Percentiles rank a stretch among this genome's conserved stretches.
These are phyloP conservation scores for Epicoccum nigrum DNA, from an alignment of 2,329 filamentous ascomycete genomes.

Conservation along the genomic window DNA sequence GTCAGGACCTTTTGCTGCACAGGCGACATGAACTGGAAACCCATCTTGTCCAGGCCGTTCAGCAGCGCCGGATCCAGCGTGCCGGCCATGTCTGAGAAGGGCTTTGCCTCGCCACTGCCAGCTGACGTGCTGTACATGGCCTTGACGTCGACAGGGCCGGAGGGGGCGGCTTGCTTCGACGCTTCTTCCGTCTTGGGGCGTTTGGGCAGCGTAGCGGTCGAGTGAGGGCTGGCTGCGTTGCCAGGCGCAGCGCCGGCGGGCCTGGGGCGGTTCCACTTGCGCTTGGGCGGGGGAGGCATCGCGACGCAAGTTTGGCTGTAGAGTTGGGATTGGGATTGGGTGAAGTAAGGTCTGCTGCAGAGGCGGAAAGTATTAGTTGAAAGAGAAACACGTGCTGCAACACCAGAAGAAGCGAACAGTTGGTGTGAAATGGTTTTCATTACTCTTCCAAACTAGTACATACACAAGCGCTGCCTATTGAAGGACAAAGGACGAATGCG, in stretches of 20 bases:
- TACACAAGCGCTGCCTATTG: slow-evolving; percentile 21
- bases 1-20: slow-evolving; percentile 61
- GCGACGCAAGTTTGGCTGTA: slow-evolving; percentile 21
- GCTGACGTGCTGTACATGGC: slow-evolving; percentile 33
- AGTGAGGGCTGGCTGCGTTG: slow-evolving; percentile 19
- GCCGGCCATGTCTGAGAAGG: slow-evolving; percentile 36
- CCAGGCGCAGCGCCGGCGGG: slow-evolving; percentile 18
- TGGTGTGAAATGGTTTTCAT: slow-evolving; percentile 33
- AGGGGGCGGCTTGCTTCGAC: slow-evolving; percentile 11
- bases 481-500: slow-evolving; percentile 15
- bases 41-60: slow-evolving; percentile 44
- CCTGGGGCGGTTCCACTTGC: slow-evolving; percentile 30
- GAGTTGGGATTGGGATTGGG: slow-evolving; percentile 21
- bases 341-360: slow-evolving; percentile 19
- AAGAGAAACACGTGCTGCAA: slow-evolving; percentile 24
- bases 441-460: slow-evolving; percentile 30
- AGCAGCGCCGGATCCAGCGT: slow-evolving; percentile 37
- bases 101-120: slow-evolving; percentile 30
- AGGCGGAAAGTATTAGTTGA: slow-evolving; percentile 28
- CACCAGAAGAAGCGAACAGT: slow-evolving; percentile 29
- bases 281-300: slow-evolving; percentile 35
- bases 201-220: slow-evolving; percentile 31
- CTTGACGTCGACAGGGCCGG: slow-evolving; percentile 27
- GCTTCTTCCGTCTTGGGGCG: slow-evolving; percentile 28
- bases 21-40: slow-evolving; percentile 57